Percentiles rank a stretch among this genome's conserved stretches.
phyloP scores from a whole-genome alignment of 139 green algal species.

The Zygnema cylindricum region DNA sequence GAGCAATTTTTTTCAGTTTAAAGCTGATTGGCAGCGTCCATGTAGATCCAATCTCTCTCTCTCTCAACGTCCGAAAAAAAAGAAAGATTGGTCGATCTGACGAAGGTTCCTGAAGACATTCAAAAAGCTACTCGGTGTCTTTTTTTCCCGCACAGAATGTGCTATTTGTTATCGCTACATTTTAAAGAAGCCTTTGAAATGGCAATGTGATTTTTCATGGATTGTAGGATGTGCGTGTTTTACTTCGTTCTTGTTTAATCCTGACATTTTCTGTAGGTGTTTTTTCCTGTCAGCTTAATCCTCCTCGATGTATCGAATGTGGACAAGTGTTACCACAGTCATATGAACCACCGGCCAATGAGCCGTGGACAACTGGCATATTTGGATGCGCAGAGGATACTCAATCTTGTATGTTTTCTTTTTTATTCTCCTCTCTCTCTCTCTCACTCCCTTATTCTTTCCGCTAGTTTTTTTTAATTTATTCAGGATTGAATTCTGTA shows the following conservation, averaged over 20 bases:
- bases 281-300: conserved; percentile 27
- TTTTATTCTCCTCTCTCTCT: too few relatives aligned
- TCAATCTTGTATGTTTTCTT: conserved; percentile 38
- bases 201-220: background rate
- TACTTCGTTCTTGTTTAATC: background rate
- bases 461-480: too few relatives aligned
- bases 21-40: too few relatives aligned
- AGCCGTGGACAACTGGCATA: conserved; percentile 51
- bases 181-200: background rate
- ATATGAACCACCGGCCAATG: conserved; percentile 41
- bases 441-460: too few relatives aligned
- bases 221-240: background rate
- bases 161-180: background rate
- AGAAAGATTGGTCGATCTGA: too few relatives aligned
- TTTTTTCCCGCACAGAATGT: background rate
- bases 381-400: conserved; percentile 43
- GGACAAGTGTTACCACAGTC: conserved; percentile 35
- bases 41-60: too few relatives aligned
- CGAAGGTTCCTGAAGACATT: background rate
- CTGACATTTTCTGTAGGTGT: background rate
- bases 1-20: too few relatives aligned
- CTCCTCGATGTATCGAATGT: conserved; percentile 38
- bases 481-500: too few relatives aligned
- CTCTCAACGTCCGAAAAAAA: too few relatives aligned
- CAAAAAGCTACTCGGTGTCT: background rate